Percentiles rank a stretch among this genome's conserved stretches.
These are phyloP conservation scores for Trichopus zeylanicus DNA, from an alignment of 116 monocot genomes.

Conservation along the genomic window DNA sequence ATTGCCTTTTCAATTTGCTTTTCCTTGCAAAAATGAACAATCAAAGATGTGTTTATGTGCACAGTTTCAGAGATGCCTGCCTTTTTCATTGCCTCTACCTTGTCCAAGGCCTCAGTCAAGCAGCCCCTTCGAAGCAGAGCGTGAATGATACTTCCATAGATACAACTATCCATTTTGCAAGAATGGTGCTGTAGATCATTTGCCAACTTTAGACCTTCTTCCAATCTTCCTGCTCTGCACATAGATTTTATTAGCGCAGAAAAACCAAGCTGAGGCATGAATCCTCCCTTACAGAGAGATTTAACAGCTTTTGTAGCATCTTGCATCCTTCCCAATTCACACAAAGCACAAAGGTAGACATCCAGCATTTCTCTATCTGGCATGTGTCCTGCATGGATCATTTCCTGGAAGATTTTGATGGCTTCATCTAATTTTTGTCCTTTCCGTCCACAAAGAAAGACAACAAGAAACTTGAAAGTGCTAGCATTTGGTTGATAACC, in stretches of 20 bases:
- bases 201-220: conserved; percentile 35
- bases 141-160: conserved; percentile 73
- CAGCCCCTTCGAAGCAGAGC: conserved; percentile 50
- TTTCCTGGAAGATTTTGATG: conserved; percentile 59
- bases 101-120: conserved; percentile 50
- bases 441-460: conserved; percentile 71
- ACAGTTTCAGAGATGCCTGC: conserved; percentile 37
- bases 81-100: conserved; percentile 57
- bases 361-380: conserved; percentile 57
- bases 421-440: conserved; percentile 58
- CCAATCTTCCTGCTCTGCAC: conserved; percentile 50
- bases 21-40: conserved; percentile 65
- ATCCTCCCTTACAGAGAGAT: conserved; percentile 43
- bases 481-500: conserved; percentile 38
- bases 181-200: conserved; percentile 32
- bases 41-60: conserved; percentile 74
- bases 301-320: conserved; percentile 44
- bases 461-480: conserved; percentile 66
- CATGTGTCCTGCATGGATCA: conserved; percentile 39
- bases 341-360: conserved; percentile 57
- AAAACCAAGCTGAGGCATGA: conserved; percentile 36
- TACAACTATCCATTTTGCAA: conserved; percentile 34
- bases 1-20: conserved; percentile 44
- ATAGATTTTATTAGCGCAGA: conserved; percentile 52
- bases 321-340: conserved; percentile 39